These are phyloP conservation scores for Candida piceae DNA, from an alignment of 805 yeast species.

Conservation along the genomic window DNA sequence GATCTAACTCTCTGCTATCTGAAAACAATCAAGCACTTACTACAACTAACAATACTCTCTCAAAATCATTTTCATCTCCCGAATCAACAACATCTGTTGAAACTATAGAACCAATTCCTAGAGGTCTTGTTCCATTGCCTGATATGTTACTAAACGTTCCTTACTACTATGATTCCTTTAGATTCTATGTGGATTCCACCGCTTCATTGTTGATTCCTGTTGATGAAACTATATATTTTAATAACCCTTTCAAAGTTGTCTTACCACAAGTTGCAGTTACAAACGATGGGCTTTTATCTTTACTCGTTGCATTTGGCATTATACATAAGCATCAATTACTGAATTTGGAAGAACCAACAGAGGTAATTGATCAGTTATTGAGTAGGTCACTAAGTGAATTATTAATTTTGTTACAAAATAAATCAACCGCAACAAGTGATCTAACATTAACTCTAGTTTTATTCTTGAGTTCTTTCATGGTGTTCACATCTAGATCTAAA, in stretches of 20 bases:
- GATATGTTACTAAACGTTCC: constrained; percentile 56
- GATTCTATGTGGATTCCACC: constrained; percentile 57
- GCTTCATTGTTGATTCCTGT: constrained; percentile 63
- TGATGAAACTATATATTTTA: constrained; percentile 50
- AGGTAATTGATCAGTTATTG: constrained; percentile 46
- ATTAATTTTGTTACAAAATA: constrained; percentile 43
- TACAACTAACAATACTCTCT: not conserved
- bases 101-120: constrained; percentile 26
- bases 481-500: constrained; percentile 38
- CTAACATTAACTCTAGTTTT: constrained; percentile 59
- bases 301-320: constrained; percentile 48
- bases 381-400: constrained; percentile 55
- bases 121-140: constrained; percentile 47
- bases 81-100: constrained; percentile 14
- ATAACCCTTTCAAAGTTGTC: constrained; percentile 64
- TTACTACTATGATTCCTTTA: constrained; percentile 54
- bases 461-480: constrained; percentile 53
- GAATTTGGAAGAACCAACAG: constrained; percentile 31
- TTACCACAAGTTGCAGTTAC: constrained; percentile 66
- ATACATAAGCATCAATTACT: constrained; percentile 30
- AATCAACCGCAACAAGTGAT: constrained; percentile 54
- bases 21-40: not conserved
- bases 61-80: constrained; percentile 10
- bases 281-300: constrained; percentile 50
- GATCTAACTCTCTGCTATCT: not conserved